Percentiles rank a stretch among this genome's conserved stretches.
Conservation (phyloP, 176 grass and related monocot species). For the Triticum monococcum region DNA sequence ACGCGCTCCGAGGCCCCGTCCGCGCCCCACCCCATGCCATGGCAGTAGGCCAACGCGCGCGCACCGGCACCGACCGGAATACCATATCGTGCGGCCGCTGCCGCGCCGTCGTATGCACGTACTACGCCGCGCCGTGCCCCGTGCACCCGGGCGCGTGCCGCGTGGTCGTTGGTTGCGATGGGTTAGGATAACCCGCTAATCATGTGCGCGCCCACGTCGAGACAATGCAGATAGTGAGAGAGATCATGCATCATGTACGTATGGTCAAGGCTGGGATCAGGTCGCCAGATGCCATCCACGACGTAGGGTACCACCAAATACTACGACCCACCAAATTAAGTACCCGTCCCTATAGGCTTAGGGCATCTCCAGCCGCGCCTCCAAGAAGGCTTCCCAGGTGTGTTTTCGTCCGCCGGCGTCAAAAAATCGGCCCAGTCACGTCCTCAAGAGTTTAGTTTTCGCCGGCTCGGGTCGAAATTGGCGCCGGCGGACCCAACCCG, state of each 20-base stretch:
- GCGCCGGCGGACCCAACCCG: too few relatives aligned
- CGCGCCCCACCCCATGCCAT: too few relatives aligned
- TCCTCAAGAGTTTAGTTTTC: too few relatives aligned
- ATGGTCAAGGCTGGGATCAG: neutral
- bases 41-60: too few relatives aligned
- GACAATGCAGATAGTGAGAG: neutral
- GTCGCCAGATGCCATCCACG: slow-evolving; percentile 25
- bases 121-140: too few relatives aligned
- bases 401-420: too few relatives aligned
- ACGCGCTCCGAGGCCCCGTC: neutral
- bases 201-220: neutral
- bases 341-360: neutral
- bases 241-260: neutral
- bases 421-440: too few relatives aligned
- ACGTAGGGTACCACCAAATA: neutral
- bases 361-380: too few relatives aligned
- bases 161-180: neutral
- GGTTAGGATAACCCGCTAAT: neutral
- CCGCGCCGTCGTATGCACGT: neutral
- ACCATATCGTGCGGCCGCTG: too few relatives aligned
- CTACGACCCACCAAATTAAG: neutral
- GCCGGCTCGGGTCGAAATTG: too few relatives aligned
- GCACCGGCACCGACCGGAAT: neutral
- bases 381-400: too few relatives aligned
- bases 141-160: neutral